Percentiles rank a stretch among this genome's conserved stretches.
These are phyloP conservation scores for Lepidium aucheri DNA, from an alignment of 345 rosid species.

Conservation along the genomic window DNA sequence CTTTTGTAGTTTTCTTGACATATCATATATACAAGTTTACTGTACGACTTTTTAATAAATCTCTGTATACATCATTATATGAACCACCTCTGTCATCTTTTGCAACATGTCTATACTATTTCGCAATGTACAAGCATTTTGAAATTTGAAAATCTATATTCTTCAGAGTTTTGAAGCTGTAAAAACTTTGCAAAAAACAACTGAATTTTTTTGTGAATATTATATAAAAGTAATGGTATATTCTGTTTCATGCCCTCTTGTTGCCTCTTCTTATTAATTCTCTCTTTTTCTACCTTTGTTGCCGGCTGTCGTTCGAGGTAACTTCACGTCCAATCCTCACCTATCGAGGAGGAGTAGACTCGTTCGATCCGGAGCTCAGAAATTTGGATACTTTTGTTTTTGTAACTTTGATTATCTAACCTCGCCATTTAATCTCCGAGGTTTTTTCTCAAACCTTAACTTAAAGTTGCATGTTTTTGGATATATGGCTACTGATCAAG, in stretches of 20 bases:
- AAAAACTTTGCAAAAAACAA: background rate
- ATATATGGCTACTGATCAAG: too few relatives aligned
- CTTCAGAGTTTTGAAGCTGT: background rate
- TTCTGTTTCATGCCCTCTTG: background rate
- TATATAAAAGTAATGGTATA: background rate
- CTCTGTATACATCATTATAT: background rate
- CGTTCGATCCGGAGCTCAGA: too few relatives aligned
- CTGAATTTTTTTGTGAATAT: background rate
- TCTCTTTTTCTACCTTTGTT: too few relatives aligned
- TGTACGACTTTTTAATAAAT: background rate
- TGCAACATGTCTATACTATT: background rate
- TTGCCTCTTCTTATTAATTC: background rate
- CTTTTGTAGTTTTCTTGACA: constrained; percentile 19
- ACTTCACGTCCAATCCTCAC: too few relatives aligned
- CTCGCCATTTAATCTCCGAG: too few relatives aligned
- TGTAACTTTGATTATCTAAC: too few relatives aligned
- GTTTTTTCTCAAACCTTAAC: too few relatives aligned
- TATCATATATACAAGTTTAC: constrained; percentile 23
- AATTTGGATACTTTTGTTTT: too few relatives aligned
- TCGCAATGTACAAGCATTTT: background rate
- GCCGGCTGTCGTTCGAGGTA: too few relatives aligned
- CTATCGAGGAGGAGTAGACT: too few relatives aligned
- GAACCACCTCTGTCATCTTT: background rate
- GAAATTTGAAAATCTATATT: background rate
- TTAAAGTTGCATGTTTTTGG: too few relatives aligned